These are phyloP conservation scores for Pinus taeda DNA, from an alignment of 75 land plant species.

Conservation along the genomic window DNA sequence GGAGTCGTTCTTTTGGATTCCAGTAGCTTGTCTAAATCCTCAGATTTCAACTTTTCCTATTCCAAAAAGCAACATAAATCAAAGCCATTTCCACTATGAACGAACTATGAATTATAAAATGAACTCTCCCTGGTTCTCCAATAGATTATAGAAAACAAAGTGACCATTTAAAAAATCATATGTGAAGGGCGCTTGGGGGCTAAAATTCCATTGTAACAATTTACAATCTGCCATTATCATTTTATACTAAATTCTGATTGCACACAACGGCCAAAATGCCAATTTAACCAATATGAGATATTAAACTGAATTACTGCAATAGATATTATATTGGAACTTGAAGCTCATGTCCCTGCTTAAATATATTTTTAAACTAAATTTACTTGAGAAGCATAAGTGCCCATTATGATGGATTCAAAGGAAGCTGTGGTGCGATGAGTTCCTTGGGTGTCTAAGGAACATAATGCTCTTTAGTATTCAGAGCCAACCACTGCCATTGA, in stretches of 20 bases:
- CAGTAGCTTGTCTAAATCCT: slow-evolving; percentile 61
- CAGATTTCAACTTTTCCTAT: slow-evolving; percentile 58
- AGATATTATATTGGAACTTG: not conserved
- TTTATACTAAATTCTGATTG: not conserved
- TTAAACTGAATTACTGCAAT: not conserved
- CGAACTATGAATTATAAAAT: not conserved
- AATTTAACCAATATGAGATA: not conserved
- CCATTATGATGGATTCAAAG: not conserved
- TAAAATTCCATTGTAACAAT: not conserved
- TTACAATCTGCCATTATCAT: not conserved
- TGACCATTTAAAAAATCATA: not conserved
- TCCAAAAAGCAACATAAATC: slow-evolving; percentile 2
- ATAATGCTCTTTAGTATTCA: not conserved
- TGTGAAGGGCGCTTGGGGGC: not conserved
- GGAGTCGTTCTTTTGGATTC: slow-evolving; percentile 60
- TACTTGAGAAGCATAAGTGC: not conserved
- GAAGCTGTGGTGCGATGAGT: not conserved
- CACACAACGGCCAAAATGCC: not conserved
- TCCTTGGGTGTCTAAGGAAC: not conserved
- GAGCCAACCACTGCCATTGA: not conserved
- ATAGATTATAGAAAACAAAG: not conserved
- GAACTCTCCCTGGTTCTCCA: not conserved
- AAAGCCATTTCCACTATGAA: not conserved
- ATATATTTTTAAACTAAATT: not conserved
- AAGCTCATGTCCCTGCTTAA: not conserved